Base-by-base conservation (phyloP, 352 stramenopile species). In the Proteromonas lacertae region DNA sequence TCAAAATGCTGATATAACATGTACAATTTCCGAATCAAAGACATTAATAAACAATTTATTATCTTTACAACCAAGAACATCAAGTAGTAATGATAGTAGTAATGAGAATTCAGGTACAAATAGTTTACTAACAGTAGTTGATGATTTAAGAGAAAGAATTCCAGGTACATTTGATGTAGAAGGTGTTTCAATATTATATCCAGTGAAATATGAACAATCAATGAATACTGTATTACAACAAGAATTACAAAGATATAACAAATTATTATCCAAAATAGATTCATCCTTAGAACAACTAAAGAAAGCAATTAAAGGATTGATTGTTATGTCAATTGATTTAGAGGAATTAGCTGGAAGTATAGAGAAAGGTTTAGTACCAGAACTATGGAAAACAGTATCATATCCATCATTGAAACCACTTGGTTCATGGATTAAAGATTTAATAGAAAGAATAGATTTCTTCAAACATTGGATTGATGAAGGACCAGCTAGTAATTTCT, bases 141-240 rank as follows among this genome's bases (percentile, higher is more conserved):
- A 59, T n/a, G 70, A 86, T 30, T 86, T 87, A 48, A 62, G 56
- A 0, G 24, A 10, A 21, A 28, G 43, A 7, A 43, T 65, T 32
- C 50, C 75, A 51, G 1, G 46, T 41, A 25, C 65, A 0, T 90
- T 81, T 46, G 75, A 91, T 31, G 62, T 87, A 23, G 73, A 89
- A 43, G 63, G 66, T 28, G 73, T 68, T 0, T 57, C 51, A 9
- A 54, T 81, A 14, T 60, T 72, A 29, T 88, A 84, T 47, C 75
- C 75, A 0, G 66, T 88, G 4, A 46, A 56, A 36, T 88, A 90
- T 52, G 45, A 65, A 10, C 72, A 91, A 46, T 83, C 67, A 1
- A 89, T 91, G 74, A 88, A 91, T 55, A 91, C 73, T 1, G 74
- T 90, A 16, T 45, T 91, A 1, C 69, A 67, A 1, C 74, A 92